Evolutionary conservation across 176 grass and related monocot species (phyloP).

Genomic region (Elymus sibiricus): DNA sequence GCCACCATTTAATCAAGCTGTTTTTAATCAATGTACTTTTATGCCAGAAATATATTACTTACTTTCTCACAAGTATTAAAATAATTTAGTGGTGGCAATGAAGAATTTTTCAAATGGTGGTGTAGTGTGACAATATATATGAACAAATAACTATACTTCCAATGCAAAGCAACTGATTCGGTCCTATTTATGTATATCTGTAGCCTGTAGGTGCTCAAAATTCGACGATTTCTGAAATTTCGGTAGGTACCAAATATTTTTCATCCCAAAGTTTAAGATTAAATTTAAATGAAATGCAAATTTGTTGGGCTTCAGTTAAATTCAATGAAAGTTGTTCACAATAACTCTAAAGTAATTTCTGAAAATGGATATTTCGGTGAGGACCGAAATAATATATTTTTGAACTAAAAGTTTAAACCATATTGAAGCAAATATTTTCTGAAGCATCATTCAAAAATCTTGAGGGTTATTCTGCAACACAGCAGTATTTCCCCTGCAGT

Average conservation of each 20-base stretch:
- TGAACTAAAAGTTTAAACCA: neutral
- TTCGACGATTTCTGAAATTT: neutral
- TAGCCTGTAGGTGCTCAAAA: neutral
- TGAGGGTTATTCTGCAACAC: neutral
- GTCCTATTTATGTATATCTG: neutral
- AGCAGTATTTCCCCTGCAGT: neutral
- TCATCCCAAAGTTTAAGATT: neutral
- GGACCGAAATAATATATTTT: neutral
- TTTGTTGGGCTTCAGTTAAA: too few relatives aligned
- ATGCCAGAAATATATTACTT: neutral
- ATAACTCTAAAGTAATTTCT: neutral
- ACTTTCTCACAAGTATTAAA: too few relatives aligned
- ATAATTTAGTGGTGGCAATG: neutral
- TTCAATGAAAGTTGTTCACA: too few relatives aligned
- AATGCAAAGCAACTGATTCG: neutral
- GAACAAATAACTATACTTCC: neutral
- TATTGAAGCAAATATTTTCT: neutral
- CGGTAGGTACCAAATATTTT: neutral
- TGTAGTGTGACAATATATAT: neutral
- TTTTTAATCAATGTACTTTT: too few relatives aligned
- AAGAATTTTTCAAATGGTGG: neutral
- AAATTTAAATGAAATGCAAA: too few relatives aligned
- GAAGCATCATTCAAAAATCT: neutral
- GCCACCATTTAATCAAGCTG: too few relatives aligned
- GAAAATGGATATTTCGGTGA: neutral